Evolutionary conservation across 1,284 basidiomycete genomes (phyloP), one percentile per base, ranked within the genome.

Genomic region (Microbotryum violaceum): DNA sequence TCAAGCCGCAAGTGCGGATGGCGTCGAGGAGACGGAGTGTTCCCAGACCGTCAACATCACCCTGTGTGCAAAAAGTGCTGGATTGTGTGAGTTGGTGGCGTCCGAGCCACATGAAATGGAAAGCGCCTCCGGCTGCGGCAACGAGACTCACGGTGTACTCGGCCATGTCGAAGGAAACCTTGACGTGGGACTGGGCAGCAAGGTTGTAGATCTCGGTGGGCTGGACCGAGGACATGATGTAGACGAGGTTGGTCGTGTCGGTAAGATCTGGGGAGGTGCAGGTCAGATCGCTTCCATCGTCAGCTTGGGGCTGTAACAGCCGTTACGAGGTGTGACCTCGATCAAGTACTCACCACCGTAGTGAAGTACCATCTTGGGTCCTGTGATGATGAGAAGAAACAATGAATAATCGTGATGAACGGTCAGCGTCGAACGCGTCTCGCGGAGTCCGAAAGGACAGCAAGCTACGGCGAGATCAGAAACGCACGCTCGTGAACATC

Each of bases 121-220:
- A 42, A 14, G 37, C 37, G 37, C 10, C 37, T 12, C 37, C 12
- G 6, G 37, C 37, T 42, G 37, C 14, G 14, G 16, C 9, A 42
- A 42, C 16, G 16, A 14, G 1, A 42, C 70, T 50, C 50, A 75
- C 77, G 0, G 91, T 94, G 78, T 94, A 94, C 77, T 94, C 91
- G 45, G 91, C 89, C 89, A 94, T 92, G 77, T 93, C 91, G 76
- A 94, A 94, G 31, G 90, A 93, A 67, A 94, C 91, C 76, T 94
- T 94, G 79, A 94, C 91, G 78, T 94, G 91, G 56, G 88, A 91
- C 75, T 94, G 91, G n/a, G 91, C 91, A 54, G 89, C 91, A 54
- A 94, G 85, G 76, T 94, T 94, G 82, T 93, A 94, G 61, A 94
- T 85, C 77, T 94, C 91, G 25, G 89, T 87, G 0, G 91, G 91